Evolutionary conservation across 139 green algal species (phyloP).

Genomic region (Micromonas commoda): DNA sequence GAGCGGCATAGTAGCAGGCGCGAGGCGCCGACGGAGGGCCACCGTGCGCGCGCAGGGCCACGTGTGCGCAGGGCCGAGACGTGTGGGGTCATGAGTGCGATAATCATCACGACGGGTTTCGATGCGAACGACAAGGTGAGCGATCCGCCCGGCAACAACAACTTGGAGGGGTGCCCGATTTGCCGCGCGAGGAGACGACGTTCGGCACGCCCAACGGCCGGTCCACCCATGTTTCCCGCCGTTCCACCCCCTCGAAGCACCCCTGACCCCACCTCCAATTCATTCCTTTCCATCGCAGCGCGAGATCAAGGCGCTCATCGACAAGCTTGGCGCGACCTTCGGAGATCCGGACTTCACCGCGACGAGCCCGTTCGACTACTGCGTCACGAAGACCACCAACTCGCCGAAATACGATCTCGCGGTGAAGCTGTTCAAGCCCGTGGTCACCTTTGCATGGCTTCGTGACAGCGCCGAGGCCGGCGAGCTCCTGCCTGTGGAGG

Average conservation of each 20-base stretch:
- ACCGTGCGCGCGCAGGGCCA: too few relatives aligned
- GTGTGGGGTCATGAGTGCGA: neutral
- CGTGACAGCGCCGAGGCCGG: neutral
- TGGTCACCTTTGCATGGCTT: neutral
- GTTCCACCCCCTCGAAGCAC: neutral
- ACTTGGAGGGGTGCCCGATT: too few relatives aligned
- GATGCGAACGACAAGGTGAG: neutral
- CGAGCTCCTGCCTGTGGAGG: neutral
- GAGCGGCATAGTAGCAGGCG: too few relatives aligned
- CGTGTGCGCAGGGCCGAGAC: too few relatives aligned
- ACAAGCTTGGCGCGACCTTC: neutral
- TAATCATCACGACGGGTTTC: neutral
- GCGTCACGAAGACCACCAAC: neutral
- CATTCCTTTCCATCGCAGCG: neutral
- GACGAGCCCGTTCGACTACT: neutral
- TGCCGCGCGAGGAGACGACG: too few relatives aligned
- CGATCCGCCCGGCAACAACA: too few relatives aligned
- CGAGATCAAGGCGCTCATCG: neutral
- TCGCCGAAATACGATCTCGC: conserved; percentile 8
- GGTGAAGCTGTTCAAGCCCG: neutral
- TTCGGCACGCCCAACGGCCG: too few relatives aligned
- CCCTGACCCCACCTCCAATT: neutral
- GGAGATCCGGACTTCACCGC: neutral
- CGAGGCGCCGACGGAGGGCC: too few relatives aligned
- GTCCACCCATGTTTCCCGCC: neutral